Evolutionary conservation across 345 rosid genomes (phyloP).

Genomic region (Microcos paniculata): DNA sequence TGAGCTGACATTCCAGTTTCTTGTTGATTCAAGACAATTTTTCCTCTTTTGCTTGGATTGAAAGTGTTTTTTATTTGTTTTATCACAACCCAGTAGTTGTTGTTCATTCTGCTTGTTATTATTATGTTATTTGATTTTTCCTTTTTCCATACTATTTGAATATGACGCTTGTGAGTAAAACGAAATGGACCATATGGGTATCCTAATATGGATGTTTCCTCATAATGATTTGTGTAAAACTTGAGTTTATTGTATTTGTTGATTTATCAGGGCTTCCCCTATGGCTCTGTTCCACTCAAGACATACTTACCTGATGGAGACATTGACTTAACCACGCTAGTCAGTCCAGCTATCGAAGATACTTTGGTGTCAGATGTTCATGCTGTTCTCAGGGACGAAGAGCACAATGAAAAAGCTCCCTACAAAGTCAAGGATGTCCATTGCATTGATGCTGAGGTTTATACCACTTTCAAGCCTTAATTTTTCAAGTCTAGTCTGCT

Average conservation of each 20-base stretch:
- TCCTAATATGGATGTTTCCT: not conserved
- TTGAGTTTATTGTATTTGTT: no score
- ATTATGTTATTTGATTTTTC: no score
- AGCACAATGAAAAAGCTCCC: constrained; percentile 21
- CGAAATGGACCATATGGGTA: not conserved
- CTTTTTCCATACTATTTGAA: no score
- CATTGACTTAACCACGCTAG: constrained; percentile 71
- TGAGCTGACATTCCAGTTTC: no score
- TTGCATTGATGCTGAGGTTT: constrained; percentile 70
- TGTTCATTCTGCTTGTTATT: no score
- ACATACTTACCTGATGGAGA: constrained; percentile 91
- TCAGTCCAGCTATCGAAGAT: constrained; percentile 53
- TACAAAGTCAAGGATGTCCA: constrained; percentile 63
- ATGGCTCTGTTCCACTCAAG: constrained; percentile 78
- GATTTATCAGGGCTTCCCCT: constrained; percentile 57
- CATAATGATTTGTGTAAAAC: not conserved
- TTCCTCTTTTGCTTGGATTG: no score
- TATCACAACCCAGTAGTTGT: no score
- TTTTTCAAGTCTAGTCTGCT: not conserved
- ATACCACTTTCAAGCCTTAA: not conserved
- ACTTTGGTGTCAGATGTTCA: constrained; percentile 39
- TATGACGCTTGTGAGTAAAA: no score
- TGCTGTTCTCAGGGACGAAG: not conserved
- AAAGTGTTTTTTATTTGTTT: no score
- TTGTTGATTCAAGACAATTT: no score